These are phyloP conservation scores for Pterocarpus macrocarpus DNA, from an alignment of 306 rosid species.

Conservation along the genomic window DNA sequence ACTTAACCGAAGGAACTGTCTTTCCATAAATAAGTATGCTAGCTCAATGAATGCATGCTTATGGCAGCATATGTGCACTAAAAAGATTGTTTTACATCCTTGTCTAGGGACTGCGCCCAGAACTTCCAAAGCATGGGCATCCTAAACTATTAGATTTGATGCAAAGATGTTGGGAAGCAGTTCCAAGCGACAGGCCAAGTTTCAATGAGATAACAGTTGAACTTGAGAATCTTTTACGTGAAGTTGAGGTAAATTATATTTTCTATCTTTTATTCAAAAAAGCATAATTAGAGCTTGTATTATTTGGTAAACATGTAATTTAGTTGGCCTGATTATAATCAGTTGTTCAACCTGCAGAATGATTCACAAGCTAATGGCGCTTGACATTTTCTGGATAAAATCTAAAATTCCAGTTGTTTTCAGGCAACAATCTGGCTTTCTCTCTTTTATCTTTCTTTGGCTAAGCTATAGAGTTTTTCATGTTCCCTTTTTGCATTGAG, in stretches of 20 bases:
- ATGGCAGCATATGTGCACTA: conserved; percentile 23
- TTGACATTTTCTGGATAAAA: conserved; percentile 49
- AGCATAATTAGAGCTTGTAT: background rate
- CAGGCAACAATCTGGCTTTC: conserved; percentile 52
- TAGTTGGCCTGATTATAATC: conserved; percentile 34
- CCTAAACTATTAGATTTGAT: conserved; percentile 81
- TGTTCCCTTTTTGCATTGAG: conserved; percentile 17
- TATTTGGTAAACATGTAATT: background rate
- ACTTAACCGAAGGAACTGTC: background rate
- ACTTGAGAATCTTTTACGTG: conserved; percentile 72
- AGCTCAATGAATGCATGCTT: conserved; percentile 16
- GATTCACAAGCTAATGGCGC: conserved; percentile 55
- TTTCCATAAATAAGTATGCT: conserved; percentile 12
- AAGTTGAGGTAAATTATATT: conserved; percentile 63
- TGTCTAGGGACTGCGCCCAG: conserved; percentile 92
- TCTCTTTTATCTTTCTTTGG: conserved; percentile 33
- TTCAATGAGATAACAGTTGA: conserved; percentile 77
- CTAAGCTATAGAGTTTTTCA: conserved; percentile 44
- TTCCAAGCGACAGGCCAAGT: conserved; percentile 78
- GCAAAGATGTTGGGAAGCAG: conserved; percentile 95
- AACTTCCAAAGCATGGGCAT: conserved; percentile 79
- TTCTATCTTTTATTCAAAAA: background rate
- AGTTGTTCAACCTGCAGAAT: conserved; percentile 64
- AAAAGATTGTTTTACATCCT: conserved; percentile 35
- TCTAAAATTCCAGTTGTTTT: conserved; percentile 55